Conservation (phyloP, 441 rosid genomes). For the Kokia cookei region DNA sequence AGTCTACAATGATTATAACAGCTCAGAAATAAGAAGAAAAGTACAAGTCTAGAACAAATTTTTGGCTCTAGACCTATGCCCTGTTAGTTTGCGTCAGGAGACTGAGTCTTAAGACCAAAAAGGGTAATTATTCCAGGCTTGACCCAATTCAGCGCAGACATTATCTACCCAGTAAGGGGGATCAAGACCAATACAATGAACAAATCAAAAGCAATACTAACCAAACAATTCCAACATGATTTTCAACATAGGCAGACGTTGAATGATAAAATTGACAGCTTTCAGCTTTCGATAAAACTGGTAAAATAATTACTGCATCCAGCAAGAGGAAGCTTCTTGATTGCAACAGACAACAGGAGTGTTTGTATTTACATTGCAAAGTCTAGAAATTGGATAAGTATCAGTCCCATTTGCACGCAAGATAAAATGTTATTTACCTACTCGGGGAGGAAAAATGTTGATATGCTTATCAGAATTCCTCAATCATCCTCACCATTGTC, state of each 20-base stretch:
- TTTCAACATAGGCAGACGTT: neutral
- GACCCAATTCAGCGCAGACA: neutral
- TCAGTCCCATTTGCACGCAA: neutral
- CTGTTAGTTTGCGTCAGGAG: neutral
- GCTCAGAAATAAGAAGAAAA: neutral
- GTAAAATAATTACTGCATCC: neutral
- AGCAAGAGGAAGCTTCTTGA: neutral
- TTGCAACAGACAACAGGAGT: neutral
- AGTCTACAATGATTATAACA: neutral
- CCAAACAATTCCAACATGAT: neutral
- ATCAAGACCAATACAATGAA: neutral
- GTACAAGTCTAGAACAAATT: neutral
- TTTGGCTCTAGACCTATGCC: neutral
- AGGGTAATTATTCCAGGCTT: neutral
- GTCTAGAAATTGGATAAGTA: neutral
- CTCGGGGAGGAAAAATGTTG: neutral
- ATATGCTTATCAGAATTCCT: slow-evolving; percentile 9
- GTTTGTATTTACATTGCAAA: neutral
- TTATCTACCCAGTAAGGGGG: neutral
- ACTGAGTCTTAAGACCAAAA: neutral
- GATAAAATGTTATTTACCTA: neutral
- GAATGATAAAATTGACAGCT: neutral
- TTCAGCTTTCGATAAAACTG: neutral
- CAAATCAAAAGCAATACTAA: neutral
- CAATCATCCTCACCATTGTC: slow-evolving; percentile 64